Base-by-base conservation (phyloP, 2,329 filamentous ascomycete species). In the Fusarium robinianum region DNA sequence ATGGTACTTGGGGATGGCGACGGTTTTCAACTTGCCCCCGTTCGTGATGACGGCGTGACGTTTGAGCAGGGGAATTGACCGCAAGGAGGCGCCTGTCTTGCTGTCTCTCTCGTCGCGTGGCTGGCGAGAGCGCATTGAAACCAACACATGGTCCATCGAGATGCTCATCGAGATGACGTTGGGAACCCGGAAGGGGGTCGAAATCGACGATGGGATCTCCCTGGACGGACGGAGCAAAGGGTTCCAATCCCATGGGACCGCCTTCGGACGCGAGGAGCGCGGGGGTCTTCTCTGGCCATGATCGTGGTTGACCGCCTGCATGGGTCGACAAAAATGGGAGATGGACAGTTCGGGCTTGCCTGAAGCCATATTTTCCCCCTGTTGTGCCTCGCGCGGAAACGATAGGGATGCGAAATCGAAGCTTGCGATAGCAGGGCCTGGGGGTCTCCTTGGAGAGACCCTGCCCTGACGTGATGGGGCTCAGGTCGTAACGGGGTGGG, bases 401-500 rank as follows among this genome's bases (percentile, higher is more conserved):
- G 19, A 22, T 29, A 33, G 25, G 42, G 26, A 14, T 38, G 22
- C 11, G 30, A 18, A 40, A 22, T 25, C 32, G 27, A 36, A 22
- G 22, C 26, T 26, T 34, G 29, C 26, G 34, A 49, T 45, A 53
- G n/a, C n/a, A 35, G 45, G 49, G 33, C 12, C 16, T 23, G 29
- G 32, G 19, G 36, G 33, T 35, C 30, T 21, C 26, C 32, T 36
- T 49, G 36, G 19, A 21, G 35, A 25, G 36, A 32, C 29, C 35
- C 12, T 18, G 40, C 29, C 23, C 41, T 48, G 45, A 40, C 35
- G 33, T 23, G 40, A 39, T 26, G 36, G 37, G 46, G 32, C n/a
- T n/a, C n/a, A 54, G 22, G 24, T 34, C 44, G 51, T 30, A 51
- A 51, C 43, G 31, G 47, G 42, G 41, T n/a, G n/a, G 29, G 39